A percentile compares a stretch with the other conserved stretches of the same genome.
phyloP scores from a whole-genome alignment of 805 yeast genomes.

The Candida sanyiensis region DNA sequence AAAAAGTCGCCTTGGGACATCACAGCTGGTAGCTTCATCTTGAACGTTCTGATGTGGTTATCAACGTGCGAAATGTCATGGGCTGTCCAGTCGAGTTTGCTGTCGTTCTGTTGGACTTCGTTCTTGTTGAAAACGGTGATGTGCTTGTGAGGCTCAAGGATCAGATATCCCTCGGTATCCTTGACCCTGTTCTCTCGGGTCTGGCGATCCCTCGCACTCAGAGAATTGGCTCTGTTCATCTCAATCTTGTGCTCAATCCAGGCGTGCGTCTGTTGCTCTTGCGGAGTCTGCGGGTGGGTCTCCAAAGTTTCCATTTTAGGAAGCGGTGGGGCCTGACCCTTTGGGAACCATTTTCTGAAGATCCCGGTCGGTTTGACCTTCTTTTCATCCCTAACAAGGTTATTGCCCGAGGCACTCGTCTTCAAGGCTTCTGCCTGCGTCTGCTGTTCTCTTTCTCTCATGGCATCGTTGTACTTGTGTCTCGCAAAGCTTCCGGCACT shows the following conservation, averaged over 20 bases:
- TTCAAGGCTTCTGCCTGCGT: conserved; percentile 11
- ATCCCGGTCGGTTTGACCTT: conserved; percentile 23
- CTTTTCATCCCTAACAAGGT: conserved; percentile 23
- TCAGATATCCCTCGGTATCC: conserved; percentile 52
- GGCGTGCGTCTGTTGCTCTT: conserved; percentile 32
- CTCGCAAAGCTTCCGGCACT: conserved; percentile 82
- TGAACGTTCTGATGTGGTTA: conserved; percentile 31
- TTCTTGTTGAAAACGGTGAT: conserved; percentile 42
- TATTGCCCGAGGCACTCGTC: conserved; percentile 24
- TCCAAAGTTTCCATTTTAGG: conserved; percentile 21
- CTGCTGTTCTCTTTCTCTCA: conserved; percentile 14
- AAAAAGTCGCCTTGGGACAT: conserved; percentile 52
- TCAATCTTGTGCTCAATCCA: conserved; percentile 57
- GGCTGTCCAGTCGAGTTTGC: conserved; percentile 29
- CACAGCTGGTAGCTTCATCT: conserved; percentile 27
- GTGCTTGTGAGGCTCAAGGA: conserved; percentile 56
- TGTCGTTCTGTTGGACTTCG: conserved; percentile 34
- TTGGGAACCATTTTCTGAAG: conserved; percentile 28
- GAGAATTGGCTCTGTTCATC: conserved; percentile 65
- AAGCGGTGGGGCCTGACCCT: conserved; percentile 26
- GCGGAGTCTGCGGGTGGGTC: conserved; percentile 26
- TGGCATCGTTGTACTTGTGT: conserved; percentile 49
- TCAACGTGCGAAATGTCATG: too few species aligned
- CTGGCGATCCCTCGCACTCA: conserved; percentile 63
- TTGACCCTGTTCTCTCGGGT: conserved; percentile 60